Base-by-base conservation (phyloP, 2,329 filamentous ascomycete genomes). In the Trichophyton verrucosum region DNA sequence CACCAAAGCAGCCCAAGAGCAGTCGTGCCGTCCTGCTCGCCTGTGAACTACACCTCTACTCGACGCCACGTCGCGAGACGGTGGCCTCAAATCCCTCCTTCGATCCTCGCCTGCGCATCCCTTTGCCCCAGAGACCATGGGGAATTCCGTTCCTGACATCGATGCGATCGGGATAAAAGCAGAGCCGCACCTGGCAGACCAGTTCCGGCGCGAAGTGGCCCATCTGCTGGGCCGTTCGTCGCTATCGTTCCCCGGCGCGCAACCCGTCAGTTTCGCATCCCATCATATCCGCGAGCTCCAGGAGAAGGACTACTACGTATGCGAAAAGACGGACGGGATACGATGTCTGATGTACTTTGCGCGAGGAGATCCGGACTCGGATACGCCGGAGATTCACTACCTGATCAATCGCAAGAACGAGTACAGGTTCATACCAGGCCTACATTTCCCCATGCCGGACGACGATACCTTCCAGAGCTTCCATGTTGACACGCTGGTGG, bases 381-480 rank as follows among this genome's bases (percentile, higher is more conserved):
- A 78, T 24, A 81, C 85, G 47, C 72, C 77, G 4, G 90, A 95
- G 71, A 82, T 86, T 24, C 88, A 94, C 70, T 96, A 96, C 77
- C 81, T 99, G 61, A 96, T 99, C 75, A 92, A 99, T 76, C 90
- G 94, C 70, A 95, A 91, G 76, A 97, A 99, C 76, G 91, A 97
- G 73, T 99, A 94, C 78, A 96, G 92, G 82, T 90, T 82, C 70
- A 84, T 97, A 63, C 82, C 83, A 33, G 80, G 82, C 63, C 81
- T 97, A 24, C 90, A 95, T 73, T 91, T 97, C 67, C 94, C 94
- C 0, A 78, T 87, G 22, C 83, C 83, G 42, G 78, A 82, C 49
- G 81, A 88, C 65, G 76, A 78, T 0, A 80, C 82, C 9, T 77
- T 75, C 63, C 75, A 79, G 49, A 80, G 78, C 13, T 96, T 89